Percentiles rank a stretch among this genome's conserved stretches.
Conservation (phyloP, 192 early-diverging fungal species). For the Coemansia sp. region DNA sequence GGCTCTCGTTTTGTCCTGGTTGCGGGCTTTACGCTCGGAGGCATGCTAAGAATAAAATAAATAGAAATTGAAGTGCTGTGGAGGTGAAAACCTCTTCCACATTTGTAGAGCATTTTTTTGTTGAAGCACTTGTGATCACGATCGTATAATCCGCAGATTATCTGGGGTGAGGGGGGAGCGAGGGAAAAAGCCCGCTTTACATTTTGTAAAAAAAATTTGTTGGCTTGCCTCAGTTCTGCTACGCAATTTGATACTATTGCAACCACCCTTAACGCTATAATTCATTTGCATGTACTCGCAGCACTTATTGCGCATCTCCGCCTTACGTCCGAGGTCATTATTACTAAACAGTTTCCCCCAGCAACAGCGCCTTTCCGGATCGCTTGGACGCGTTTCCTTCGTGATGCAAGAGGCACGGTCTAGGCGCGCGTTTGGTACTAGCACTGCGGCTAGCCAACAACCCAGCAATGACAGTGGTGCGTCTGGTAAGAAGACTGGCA, state of each 20-base stretch:
- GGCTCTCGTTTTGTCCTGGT: conserved; percentile 15
- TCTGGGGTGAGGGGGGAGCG: neutral
- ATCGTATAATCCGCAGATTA: conserved; percentile 7
- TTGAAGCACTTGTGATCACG: neutral
- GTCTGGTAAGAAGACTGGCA: neutral
- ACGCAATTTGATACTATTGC: neutral
- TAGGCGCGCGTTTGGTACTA: conserved; percentile 4
- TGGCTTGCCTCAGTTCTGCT: neutral
- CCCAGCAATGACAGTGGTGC: neutral
- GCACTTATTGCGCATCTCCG: neutral
- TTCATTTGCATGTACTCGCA: conserved; percentile 10
- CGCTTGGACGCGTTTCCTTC: neutral
- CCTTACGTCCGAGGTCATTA: neutral
- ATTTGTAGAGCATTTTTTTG: neutral
- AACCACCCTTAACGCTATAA: neutral
- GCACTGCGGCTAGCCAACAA: neutral
- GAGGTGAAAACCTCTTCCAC: neutral
- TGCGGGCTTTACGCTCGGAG: neutral
- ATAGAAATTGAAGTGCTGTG: neutral
- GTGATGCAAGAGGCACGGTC: neutral
- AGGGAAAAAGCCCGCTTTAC: neutral
- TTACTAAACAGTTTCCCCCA: neutral
- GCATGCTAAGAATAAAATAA: neutral
- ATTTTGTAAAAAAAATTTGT: neutral
- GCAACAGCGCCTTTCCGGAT: neutral